phyloP scores from a whole-genome alignment of 495 filamentous ascomycete genomes.

The Ascobolus immersus region DNA sequence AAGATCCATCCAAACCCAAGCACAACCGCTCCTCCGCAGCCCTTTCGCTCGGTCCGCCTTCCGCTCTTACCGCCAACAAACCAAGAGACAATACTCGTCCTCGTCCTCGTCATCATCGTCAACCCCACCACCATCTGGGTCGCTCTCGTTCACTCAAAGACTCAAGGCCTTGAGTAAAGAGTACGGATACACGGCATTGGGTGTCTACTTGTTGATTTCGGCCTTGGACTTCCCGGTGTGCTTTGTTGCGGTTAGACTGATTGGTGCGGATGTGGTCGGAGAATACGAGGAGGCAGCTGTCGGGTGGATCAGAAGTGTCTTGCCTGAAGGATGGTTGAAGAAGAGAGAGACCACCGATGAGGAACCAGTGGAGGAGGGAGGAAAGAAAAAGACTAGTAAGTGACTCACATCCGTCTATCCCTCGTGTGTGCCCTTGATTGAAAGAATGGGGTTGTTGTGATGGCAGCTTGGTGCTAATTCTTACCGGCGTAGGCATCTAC shows the following conservation, averaged over 20 bases:
- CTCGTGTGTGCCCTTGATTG: slow-evolving; percentile 18
- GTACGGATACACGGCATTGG: slow-evolving; percentile 85
- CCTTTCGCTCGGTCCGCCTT: too few relatives aligned
- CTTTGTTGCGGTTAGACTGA: slow-evolving; percentile 55
- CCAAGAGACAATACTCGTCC: too few relatives aligned
- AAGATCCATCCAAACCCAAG: too few relatives aligned
- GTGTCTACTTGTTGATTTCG: slow-evolving; percentile 61
- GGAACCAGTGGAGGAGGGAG: slow-evolving; percentile 17
- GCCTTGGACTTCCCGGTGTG: slow-evolving; percentile 88
- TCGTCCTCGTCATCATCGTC: too few relatives aligned
- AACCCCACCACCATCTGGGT: too few relatives aligned
- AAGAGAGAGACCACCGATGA: slow-evolving; percentile 21
- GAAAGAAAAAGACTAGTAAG: slow-evolving; percentile 28
- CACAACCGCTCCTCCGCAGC: too few relatives aligned
- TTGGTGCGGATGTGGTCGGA: slow-evolving; percentile 72
- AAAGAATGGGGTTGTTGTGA: slow-evolving; percentile 1
- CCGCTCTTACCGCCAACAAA: too few relatives aligned
- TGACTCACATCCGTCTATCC: slow-evolving; percentile 6
- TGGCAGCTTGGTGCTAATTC: too few relatives aligned
- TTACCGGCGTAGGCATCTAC: slow-evolving; percentile 38
- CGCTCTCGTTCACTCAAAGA: too few relatives aligned
- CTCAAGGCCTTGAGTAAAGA: slow-evolving; percentile 66
- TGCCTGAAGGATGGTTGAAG: slow-evolving; percentile 26
- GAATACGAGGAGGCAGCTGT: slow-evolving; percentile 17
- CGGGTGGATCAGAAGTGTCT: slow-evolving; percentile 18